phyloP scores from a whole-genome alignment of 2,329 filamentous ascomycete genomes.

The Orbilia oligospora region DNA sequence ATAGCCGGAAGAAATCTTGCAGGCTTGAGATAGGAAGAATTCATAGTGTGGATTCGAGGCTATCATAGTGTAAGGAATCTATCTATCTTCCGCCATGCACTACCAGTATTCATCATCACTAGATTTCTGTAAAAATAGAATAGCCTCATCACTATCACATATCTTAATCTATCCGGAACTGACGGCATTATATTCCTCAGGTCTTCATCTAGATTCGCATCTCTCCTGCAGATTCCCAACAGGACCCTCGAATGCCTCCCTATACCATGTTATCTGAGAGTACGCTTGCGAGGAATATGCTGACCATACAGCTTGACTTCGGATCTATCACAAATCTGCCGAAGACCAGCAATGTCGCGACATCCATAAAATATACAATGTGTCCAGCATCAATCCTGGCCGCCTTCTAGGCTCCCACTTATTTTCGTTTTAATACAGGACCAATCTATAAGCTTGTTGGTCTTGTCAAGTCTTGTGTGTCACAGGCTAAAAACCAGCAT shows the following conservation, averaged over 20 bases:
- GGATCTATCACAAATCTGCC: conserved; percentile 43
- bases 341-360: conserved; percentile 20
- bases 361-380: conserved; percentile 24
- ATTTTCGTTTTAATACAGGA: conserved; percentile 22
- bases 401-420: conserved; percentile 40
- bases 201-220: conserved; percentile 19
- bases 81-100: conserved; percentile 3
- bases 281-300: conserved; percentile 3
- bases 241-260: conserved; percentile 12
- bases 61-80: conserved; percentile 6
- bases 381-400: conserved; percentile 28
- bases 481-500: conserved; percentile 40
- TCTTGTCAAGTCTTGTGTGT: conserved; percentile 39
- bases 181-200: conserved; percentile 31
- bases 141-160: conserved; percentile 1
- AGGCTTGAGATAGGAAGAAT: conserved; percentile 24
- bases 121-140: conserved; percentile 11
- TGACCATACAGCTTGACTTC: conserved; percentile 20
- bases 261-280: conserved; percentile 10
- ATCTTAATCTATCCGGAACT: conserved; percentile 27
- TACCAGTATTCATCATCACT: conserved; percentile 17
- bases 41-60: too few species aligned
- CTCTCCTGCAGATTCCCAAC: conserved; percentile 25
- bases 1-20: conserved; percentile 20
- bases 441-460: conserved; percentile 27